Conservation (phyloP, 2,329 filamentous ascomycete genomes). For the Eutypella sp. region DNA sequence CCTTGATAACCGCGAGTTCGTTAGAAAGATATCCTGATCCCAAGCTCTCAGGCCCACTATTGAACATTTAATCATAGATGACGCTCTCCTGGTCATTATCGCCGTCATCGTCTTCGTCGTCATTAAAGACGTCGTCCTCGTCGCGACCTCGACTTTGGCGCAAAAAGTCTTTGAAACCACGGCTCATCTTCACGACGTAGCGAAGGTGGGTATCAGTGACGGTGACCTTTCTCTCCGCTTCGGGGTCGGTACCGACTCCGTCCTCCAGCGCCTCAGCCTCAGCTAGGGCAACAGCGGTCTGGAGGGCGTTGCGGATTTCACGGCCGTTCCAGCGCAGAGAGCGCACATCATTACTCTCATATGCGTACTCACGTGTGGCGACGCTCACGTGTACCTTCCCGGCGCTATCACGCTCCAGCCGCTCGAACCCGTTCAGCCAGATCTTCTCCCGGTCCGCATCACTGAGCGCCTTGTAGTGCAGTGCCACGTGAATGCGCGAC, state of each 20-base stretch:
- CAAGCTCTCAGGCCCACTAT: too few relatives aligned
- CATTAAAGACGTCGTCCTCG: constrained; percentile 7
- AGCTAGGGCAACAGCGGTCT: constrained; percentile 22
- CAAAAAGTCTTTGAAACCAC: constrained; percentile 32
- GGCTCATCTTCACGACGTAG: constrained; percentile 34
- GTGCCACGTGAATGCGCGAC: constrained; percentile 43
- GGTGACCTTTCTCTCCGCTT: too few relatives aligned
- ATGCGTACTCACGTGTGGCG: constrained; percentile 36
- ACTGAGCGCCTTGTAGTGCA: constrained; percentile 39
- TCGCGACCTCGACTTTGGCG: constrained; percentile 2
- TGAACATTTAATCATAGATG: constrained; percentile 1
- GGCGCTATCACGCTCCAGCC: constrained; percentile 35
- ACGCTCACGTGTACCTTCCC: constrained; percentile 32
- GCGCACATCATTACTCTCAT: constrained; percentile 31
- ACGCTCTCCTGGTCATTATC: neutral
- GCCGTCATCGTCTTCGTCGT: constrained; percentile 6
- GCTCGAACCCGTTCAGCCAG: constrained; percentile 42
- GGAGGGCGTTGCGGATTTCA: constrained; percentile 31
- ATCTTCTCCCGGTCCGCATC: constrained; percentile 39
- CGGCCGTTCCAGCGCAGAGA: constrained; percentile 32
- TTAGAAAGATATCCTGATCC: too few relatives aligned
- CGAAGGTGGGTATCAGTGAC: constrained; percentile 31
- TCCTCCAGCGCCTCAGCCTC: neutral
- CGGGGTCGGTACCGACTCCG: neutral
- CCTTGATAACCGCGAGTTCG: too few relatives aligned